Conservation (phyloP, 805 yeast genomes). For the Starmerella floris region DNA sequence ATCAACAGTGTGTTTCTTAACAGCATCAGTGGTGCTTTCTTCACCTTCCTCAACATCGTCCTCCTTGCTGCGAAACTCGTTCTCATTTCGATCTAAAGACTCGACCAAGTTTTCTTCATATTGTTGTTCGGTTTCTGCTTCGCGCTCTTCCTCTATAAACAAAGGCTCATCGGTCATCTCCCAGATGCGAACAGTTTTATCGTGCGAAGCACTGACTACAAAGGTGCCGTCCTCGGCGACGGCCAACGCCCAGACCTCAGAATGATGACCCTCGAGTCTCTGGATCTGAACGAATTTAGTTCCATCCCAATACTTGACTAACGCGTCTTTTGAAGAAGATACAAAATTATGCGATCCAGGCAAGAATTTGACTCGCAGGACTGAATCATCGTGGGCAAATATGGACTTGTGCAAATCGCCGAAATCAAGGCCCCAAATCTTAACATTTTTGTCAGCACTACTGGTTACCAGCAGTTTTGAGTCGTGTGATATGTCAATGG, state of each 20-base stretch:
- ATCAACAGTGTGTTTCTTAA: conserved; percentile 72
- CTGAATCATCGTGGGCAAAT: conserved; percentile 93
- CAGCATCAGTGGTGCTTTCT: conserved; percentile 41
- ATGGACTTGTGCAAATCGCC: conserved; percentile 97
- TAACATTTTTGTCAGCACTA: conserved; percentile 93
- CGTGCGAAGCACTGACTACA: conserved; percentile 78
- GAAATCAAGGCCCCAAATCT: conserved; percentile 96
- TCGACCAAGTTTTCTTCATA: conserved; percentile 70
- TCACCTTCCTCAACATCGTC: conserved; percentile 28
- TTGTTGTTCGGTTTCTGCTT: conserved; percentile 83
- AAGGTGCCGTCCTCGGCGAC: conserved; percentile 53
- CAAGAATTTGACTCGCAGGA: conserved; percentile 73
- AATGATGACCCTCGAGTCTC: conserved; percentile 70
- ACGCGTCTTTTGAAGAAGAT: conserved; percentile 77
- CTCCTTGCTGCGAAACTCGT: conserved; percentile 3
- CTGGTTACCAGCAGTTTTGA: conserved; percentile 80
- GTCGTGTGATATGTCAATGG: conserved; percentile 82
- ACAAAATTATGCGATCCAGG: conserved; percentile 83
- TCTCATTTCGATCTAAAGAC: conserved; percentile 40
- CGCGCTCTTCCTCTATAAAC: conserved; percentile 93
- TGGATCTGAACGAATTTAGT: conserved; percentile 91
- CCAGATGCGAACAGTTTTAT: conserved; percentile 90
- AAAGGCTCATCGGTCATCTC: conserved; percentile 84
- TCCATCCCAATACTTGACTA: conserved; percentile 96
- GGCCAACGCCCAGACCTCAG: conserved; percentile 90